Conservation (phyloP, 805 yeast genomes). For the Nakazawaea holstii region DNA sequence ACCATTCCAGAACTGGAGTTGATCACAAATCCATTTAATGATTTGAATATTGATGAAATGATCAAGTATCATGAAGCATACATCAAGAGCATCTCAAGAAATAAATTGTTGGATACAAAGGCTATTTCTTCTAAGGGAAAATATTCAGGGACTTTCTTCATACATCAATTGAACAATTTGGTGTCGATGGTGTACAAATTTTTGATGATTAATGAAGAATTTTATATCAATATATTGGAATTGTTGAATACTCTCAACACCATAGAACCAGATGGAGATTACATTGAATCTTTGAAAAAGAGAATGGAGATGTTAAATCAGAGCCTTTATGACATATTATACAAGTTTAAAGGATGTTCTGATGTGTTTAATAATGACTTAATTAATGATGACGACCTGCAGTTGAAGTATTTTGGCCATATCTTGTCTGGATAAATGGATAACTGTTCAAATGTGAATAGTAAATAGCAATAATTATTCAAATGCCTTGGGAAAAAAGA, state of each 20-base stretch:
- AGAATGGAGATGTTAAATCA: slow-evolving; percentile 32
- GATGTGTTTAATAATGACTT: slow-evolving; percentile 45
- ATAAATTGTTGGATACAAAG: slow-evolving; percentile 27
- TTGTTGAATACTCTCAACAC: slow-evolving; percentile 15
- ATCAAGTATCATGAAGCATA: slow-evolving; percentile 27
- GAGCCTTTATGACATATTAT: slow-evolving; percentile 35
- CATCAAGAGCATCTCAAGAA: slow-evolving; percentile 29
- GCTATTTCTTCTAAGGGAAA: slow-evolving; percentile 24
- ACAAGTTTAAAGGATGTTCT: slow-evolving; percentile 36
- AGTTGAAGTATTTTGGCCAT: slow-evolving; percentile 42
- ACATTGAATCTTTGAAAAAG: slow-evolving; percentile 19
- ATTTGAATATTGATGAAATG: slow-evolving; percentile 46
- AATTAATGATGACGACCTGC: slow-evolving; percentile 43
- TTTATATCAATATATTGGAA: slow-evolving; percentile 29
- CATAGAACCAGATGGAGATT: slow-evolving; percentile 18
- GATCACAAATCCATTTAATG: slow-evolving; percentile 16
- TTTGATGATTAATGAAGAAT: slow-evolving; percentile 29
- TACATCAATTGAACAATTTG: slow-evolving; percentile 34
- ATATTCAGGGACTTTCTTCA: slow-evolving; percentile 32
- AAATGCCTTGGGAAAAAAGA: no score
- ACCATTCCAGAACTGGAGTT: slow-evolving; percentile 1
- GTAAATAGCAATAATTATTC: no score
- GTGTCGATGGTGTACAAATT: slow-evolving; percentile 34
- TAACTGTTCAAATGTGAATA: no score
- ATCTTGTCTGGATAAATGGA: slow-evolving; percentile 15